phyloP scores from a whole-genome alignment of 164 flowering plant species.

The Akebia trifoliata region DNA sequence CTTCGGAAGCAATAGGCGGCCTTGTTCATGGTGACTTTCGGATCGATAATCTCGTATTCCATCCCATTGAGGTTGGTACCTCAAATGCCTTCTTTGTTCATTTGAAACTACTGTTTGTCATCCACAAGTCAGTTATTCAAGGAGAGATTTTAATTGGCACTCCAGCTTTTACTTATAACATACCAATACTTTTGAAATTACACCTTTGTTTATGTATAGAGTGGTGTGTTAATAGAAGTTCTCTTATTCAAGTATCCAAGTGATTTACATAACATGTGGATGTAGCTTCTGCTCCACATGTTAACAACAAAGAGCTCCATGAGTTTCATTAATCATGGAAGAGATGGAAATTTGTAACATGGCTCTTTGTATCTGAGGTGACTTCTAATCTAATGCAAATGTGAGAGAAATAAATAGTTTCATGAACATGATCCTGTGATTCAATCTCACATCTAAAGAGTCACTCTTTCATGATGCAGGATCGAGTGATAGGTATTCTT shows the following conservation, averaged over 20 bases:
- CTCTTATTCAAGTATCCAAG: too few species aligned
- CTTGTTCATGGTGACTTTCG: slow-evolving; percentile 98
- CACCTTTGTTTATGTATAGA: too few species aligned
- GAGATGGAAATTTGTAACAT: neutral
- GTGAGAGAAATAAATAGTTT: neutral
- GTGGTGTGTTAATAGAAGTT: too few species aligned
- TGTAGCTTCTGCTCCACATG: neutral
- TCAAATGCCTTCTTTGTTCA: slow-evolving; percentile 1
- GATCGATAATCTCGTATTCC: slow-evolving; percentile 89
- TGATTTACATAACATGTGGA: neutral
- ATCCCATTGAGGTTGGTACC: slow-evolving; percentile 74
- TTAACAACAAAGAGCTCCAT: neutral
- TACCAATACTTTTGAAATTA: too few species aligned
- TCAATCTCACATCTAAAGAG: slow-evolving; percentile 14
- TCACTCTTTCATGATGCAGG: slow-evolving; percentile 48
- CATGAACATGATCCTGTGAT: neutral
- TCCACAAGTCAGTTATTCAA: neutral
- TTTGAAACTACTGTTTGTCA: neutral
- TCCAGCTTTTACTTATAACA: too few species aligned
- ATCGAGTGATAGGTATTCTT: slow-evolving; percentile 91
- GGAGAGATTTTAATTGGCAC: neutral
- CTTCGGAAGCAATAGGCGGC: slow-evolving; percentile 63
- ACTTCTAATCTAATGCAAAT: neutral
- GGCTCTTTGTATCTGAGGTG: neutral
- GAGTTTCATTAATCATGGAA: neutral